These are phyloP conservation scores for Graphilbum sp. DNA, from an alignment of 2,329 filamentous ascomycete genomes.

Conservation along the genomic window DNA sequence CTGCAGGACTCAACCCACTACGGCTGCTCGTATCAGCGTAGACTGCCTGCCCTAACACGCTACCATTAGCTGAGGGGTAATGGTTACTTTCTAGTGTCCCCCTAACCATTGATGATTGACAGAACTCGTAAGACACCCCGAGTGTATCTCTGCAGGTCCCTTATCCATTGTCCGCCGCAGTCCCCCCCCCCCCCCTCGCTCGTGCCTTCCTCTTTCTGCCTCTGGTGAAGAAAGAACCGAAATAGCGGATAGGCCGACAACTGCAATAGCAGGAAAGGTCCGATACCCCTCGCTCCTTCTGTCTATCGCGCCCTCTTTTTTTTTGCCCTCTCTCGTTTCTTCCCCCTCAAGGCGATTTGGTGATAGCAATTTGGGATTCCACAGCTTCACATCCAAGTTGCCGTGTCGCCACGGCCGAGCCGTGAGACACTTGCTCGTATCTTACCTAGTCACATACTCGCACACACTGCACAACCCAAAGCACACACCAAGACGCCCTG, in stretches of 20 bases:
- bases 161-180: too few species aligned
- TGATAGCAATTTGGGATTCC: not conserved
- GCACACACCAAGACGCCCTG: not conserved
- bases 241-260: not conserved
- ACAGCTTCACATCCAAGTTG: not conserved
- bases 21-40: too few species aligned
- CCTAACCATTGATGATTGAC: too few species aligned
- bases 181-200: not conserved
- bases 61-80: too few species aligned
- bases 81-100: too few species aligned
- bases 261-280: not conserved
- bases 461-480: not conserved
- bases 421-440: not conserved
- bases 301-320: too few species aligned
- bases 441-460: too few species aligned
- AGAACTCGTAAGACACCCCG: too few species aligned
- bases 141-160: too few species aligned
- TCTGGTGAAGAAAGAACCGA: not conserved
- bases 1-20: too few species aligned
- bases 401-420: not conserved
- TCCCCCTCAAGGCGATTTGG: not conserved
- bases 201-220: not conserved
- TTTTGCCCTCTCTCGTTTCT: not conserved
- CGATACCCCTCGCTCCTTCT: not conserved
- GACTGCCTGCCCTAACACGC: too few species aligned